phyloP scores from a whole-genome alignment of 805 yeast species.

The Pichia scutulata region DNA sequence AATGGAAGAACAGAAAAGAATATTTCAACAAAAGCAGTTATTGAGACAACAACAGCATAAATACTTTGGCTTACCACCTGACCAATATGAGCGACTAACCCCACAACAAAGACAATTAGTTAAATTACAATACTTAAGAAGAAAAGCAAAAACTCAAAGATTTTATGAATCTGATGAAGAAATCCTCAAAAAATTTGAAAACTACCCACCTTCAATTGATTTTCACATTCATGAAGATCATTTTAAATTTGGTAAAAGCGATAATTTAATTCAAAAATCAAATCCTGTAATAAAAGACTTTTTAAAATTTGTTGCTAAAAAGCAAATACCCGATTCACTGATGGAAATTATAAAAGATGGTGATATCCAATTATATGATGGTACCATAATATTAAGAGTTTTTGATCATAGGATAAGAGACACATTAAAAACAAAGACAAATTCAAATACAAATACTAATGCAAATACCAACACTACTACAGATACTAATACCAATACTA shows the following conservation, averaged over 20 bases:
- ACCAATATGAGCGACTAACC: conserved; percentile 28
- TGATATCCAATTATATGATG: conserved; percentile 78
- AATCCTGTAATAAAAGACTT: conserved; percentile 76
- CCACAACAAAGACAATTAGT: conserved; percentile 36
- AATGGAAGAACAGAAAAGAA: conserved; percentile 19
- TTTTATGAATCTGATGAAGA: conserved; percentile 69
- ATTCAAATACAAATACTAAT: background rate
- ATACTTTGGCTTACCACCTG: conserved; percentile 21
- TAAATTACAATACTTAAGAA: conserved; percentile 35
- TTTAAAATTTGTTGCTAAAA: conserved; percentile 67
- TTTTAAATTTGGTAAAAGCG: conserved; percentile 84
- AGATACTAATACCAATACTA: no score
- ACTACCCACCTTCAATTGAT: conserved; percentile 72
- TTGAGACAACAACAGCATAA: conserved; percentile 16
- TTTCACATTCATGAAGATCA: conserved; percentile 90
- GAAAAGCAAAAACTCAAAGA: conserved; percentile 40
- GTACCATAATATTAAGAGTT: conserved; percentile 80
- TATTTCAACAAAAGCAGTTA: conserved; percentile 18
- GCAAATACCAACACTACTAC: background rate
- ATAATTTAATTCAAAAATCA: conserved; percentile 74
- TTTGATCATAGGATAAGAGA: conserved; percentile 64
- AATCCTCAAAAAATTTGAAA: conserved; percentile 67
- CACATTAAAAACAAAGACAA: background rate
- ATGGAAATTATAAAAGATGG: conserved; percentile 86
- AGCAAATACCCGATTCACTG: conserved; percentile 82